Base-by-base conservation (phyloP, 2,329 filamentous ascomycete species). In the Pyrenophora teres region DNA sequence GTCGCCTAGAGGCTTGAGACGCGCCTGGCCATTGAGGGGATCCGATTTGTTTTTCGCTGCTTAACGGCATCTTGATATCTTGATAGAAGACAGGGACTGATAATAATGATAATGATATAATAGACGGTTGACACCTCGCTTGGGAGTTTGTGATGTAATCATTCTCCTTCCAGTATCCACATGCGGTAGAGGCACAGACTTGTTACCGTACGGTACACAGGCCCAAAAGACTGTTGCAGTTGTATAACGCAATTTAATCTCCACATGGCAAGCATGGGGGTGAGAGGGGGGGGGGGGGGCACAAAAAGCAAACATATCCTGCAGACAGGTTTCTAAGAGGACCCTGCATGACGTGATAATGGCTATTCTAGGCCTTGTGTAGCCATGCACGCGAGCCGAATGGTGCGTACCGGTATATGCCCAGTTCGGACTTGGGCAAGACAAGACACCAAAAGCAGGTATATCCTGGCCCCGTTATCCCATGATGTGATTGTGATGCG, bases 211-310 rank as follows among this genome's bases (percentile, higher is more conserved):
- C 15, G 15, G 15, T 9, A 7, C 25, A 30, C 25, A 30, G 6
- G 8, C 6, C 25, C 25, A 30, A 15, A 15, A 13, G n/a, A n/a
- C 8, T 40, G 27, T 35, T 45, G 41, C 36, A 7, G 30, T 19
- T 16, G 30, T 45, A 39, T 23, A 30, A 23, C 31, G 30, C 35
- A 46, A 30, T 37, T 40, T 46, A 35, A 50, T 50, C 33, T 40
- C 41, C 48, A 50, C 48, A 50, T 50, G 48, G 41, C 41, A 32
- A 36, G 35, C 41, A 45, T 45, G 47, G 40, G 38, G 30, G 10
- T 9, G 6, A 25, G 19, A 21, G 10, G n/a, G 6, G 3, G 15
- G 15, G 15, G n/a, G n/a, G n/a, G n/a, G n/a, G n/a, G n/a, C 33
- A 18, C 2, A 16, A 36, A 41, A 35, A 36, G 15, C 15, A 41